Conservation (phyloP, 2,329 filamentous ascomycete species). For the Sclerotinia trifoliorum region DNA sequence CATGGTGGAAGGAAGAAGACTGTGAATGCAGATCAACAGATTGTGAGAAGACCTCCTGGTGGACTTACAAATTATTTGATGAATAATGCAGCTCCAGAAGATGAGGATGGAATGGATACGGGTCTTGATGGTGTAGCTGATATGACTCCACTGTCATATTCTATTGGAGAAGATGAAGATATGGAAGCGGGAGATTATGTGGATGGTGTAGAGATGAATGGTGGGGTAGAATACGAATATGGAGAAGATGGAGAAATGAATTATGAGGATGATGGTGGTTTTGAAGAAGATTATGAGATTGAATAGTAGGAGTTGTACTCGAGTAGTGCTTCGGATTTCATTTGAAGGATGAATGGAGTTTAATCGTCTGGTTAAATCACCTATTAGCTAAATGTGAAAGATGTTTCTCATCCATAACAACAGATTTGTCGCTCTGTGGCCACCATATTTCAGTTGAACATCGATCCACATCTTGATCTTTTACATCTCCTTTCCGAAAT, state of each 20-base stretch:
- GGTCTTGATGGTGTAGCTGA: neutral
- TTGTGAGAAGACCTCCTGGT: conserved; percentile 19
- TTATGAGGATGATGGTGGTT: conserved; percentile 28
- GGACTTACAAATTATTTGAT: conserved; percentile 16
- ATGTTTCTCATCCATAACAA: too few species aligned
- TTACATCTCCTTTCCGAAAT: too few species aligned
- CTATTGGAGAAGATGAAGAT: conserved; percentile 12
- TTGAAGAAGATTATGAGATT: conserved; percentile 12
- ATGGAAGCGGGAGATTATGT: conserved; percentile 11
- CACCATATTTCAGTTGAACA: too few species aligned
- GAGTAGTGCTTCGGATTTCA: neutral
- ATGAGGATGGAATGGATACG: neutral
- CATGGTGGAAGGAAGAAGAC: conserved; percentile 20
- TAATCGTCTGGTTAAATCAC: too few species aligned
- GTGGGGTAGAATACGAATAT: conserved; percentile 9
- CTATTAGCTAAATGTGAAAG: too few species aligned
- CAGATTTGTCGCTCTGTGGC: too few species aligned
- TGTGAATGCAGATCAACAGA: neutral
- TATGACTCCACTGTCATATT: conserved; percentile 7
- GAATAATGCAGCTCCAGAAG: neutral
- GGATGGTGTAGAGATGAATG: neutral
- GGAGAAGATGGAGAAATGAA: conserved; percentile 10
- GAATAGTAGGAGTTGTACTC: neutral
- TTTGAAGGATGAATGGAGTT: neutral
- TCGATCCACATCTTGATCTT: too few species aligned